Conservation (phyloP, 148 eudicot species). For the Drosera capensis region DNA sequence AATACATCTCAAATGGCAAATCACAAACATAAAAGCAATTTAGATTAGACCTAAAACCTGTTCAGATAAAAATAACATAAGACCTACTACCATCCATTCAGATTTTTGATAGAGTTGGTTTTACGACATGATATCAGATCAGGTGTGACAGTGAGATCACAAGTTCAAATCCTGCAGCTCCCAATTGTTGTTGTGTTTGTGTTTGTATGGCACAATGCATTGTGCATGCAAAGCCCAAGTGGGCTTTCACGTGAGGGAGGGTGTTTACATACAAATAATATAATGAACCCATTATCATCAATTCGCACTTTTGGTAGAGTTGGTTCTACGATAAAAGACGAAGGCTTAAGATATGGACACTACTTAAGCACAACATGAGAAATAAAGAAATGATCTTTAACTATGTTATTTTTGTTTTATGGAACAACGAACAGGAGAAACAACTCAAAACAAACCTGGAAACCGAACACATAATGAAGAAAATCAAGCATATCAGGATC, state of each 20-base stretch:
- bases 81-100: not conserved
- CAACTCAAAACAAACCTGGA: constrained; percentile 55
- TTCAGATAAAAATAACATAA: not conserved
- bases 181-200: no score
- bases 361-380: constrained; percentile 2
- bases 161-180: no score
- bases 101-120: no score
- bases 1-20: not conserved
- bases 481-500: constrained; percentile 73
- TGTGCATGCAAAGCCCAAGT: no score
- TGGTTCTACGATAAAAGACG: no score
- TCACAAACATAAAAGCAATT: not conserved
- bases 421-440: not conserved
- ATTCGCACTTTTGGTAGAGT: no score
- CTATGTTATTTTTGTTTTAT: not conserved
- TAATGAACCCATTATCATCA: no score
- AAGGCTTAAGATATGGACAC: not conserved
- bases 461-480: constrained; percentile 90
- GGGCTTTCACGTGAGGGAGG: no score
- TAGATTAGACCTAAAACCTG: not conserved
- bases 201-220: no score
- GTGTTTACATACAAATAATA: no score
- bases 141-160: no score
- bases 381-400: not conserved
- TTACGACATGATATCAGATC: no score